Evolutionary conservation across 2,329 filamentous ascomycete genomes (phyloP).

Genomic region (Magnaporthales sp.): DNA sequence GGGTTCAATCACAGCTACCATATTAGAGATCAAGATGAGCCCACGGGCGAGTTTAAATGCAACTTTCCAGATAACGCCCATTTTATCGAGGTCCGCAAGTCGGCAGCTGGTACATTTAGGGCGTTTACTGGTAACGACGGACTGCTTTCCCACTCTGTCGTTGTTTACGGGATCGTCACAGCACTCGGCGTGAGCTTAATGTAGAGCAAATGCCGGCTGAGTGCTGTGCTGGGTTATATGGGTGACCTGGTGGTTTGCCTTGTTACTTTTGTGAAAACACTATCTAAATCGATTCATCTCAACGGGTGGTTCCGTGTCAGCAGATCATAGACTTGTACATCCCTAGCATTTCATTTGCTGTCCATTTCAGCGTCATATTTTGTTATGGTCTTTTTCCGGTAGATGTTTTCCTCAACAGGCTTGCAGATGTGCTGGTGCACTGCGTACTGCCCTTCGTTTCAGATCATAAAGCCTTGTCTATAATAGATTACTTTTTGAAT

Average conservation of each 20-base stretch:
- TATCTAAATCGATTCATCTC: not conserved
- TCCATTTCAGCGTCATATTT: not conserved
- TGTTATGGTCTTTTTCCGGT: not conserved
- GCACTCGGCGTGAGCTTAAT: not conserved
- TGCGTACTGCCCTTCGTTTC: not conserved
- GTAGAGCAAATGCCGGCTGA: slow-evolving; percentile 4
- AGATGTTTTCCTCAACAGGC: not conserved
- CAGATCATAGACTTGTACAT: not conserved
- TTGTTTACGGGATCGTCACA: slow-evolving; percentile 2
- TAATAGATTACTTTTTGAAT: not conserved
- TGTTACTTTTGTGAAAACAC: not conserved
- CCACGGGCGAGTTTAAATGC: slow-evolving; percentile 31
- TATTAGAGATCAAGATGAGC: slow-evolving; percentile 12
- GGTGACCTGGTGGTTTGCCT: slow-evolving; percentile 1
- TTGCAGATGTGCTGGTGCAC: not conserved
- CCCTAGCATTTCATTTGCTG: not conserved
- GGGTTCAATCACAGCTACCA: slow-evolving; percentile 40
- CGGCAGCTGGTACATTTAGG: slow-evolving; percentile 1
- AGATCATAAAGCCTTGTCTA: not conserved
- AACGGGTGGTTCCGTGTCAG: not conserved
- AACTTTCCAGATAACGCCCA: slow-evolving; percentile 55
- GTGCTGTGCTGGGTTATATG: not conserved
- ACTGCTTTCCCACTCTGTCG: slow-evolving; percentile 2
- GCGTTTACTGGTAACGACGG: slow-evolving; percentile 8
- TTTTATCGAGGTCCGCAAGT: slow-evolving; percentile 27